A percentile compares a stretch with the other conserved stretches of the same genome.
Evolutionary conservation across 1,284 basidiomycete species (phyloP).

Genomic region (Melampsora medusae): DNA sequence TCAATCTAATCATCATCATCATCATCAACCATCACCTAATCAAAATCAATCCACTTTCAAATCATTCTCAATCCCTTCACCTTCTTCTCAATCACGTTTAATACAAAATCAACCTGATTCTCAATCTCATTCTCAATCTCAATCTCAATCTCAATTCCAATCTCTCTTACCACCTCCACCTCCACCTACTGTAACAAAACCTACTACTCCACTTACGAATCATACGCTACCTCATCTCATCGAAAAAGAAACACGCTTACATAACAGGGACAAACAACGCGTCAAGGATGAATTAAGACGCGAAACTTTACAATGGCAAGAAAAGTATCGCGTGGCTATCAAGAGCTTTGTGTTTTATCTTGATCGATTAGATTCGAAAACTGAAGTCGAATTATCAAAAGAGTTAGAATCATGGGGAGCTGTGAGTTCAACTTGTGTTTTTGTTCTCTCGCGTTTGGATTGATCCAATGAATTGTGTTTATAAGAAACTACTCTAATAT

Average conservation of each 20-base stretch:
- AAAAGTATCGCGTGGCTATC: slow-evolving; percentile 81
- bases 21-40: not conserved
- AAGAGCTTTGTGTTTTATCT: slow-evolving; percentile 82
- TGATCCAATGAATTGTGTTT: too few species aligned
- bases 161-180: not conserved
- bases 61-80: slow-evolving; percentile 2
- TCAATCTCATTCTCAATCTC: not conserved
- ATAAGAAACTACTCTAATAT: too few species aligned
- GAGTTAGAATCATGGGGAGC: slow-evolving; percentile 70
- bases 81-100: not conserved
- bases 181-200: not conserved
- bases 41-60: not conserved
- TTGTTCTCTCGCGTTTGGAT: slow-evolving; percentile 40
- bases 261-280: slow-evolving; percentile 18
- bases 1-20: not conserved
- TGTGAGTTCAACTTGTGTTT: slow-evolving; percentile 61
- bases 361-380: slow-evolving; percentile 65
- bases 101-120: too few species aligned
- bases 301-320: slow-evolving; percentile 62
- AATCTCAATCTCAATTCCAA: slow-evolving; percentile 13
- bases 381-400: slow-evolving; percentile 60
- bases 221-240: not conserved
- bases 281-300: slow-evolving; percentile 31
- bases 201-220: not conserved
- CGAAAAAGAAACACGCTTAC: not conserved